These are phyloP conservation scores for Phytopythium chamaehyphon DNA, from an alignment of 352 stramenopile species.

Conservation along the genomic window DNA sequence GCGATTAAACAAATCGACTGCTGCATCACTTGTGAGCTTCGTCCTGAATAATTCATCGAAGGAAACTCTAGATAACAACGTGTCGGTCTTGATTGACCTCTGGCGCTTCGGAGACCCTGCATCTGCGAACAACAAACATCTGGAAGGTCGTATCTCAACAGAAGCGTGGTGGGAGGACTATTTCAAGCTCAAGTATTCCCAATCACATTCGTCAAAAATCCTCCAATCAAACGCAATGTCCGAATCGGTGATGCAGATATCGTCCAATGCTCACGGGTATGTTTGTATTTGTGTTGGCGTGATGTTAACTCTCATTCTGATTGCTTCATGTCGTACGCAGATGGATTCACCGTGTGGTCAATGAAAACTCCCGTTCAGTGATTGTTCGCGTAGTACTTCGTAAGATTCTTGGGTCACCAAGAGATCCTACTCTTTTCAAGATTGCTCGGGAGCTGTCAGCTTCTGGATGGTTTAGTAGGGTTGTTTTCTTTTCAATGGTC, in stretches of 20 bases:
- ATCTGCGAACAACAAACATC: background rate
- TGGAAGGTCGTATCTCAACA: background rate
- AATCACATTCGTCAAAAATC: background rate
- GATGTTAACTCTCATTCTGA: background rate
- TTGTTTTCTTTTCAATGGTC: slow-evolving; percentile 17
- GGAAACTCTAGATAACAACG: background rate
- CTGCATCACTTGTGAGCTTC: background rate
- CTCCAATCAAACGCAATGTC: too few species aligned
- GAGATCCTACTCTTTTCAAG: slow-evolving; percentile 32
- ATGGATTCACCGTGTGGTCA: slow-evolving; percentile 14
- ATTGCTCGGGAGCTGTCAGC: slow-evolving; percentile 41
- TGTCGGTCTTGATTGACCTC: background rate
- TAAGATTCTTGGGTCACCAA: slow-evolving; percentile 42
- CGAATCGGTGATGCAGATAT: background rate
- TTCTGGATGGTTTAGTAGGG: slow-evolving; percentile 22
- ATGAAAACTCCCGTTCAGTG: background rate
- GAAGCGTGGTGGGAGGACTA: background rate
- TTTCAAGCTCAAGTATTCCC: background rate
- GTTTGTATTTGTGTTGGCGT: background rate
- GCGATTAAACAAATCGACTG: background rate
- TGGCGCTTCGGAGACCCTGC: slow-evolving; percentile 3
- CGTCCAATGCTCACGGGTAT: background rate
- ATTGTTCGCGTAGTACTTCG: slow-evolving; percentile 26
- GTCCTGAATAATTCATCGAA: background rate
- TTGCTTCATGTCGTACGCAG: slow-evolving; percentile 10